Percentiles rank a stretch among this genome's conserved stretches.
Conservation (phyloP, 129 eudicot genomes). For the Centrapalus pauciflorus region DNA sequence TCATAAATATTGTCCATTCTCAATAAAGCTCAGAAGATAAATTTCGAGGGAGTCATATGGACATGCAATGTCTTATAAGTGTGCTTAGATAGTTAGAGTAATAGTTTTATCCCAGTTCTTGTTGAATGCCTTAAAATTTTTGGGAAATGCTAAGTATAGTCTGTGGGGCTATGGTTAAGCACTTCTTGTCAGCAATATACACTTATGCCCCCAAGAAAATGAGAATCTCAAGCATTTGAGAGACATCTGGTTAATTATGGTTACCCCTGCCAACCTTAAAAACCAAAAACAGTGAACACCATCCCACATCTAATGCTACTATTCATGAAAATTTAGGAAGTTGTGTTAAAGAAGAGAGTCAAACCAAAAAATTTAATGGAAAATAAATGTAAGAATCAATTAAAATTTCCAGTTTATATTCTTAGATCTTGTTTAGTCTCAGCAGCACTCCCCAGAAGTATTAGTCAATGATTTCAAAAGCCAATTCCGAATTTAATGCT, state of each 20-base stretch:
- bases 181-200: not conserved
- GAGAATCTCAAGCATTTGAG: no score
- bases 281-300: not conserved
- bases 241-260: no score
- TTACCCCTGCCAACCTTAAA: no score
- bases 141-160: not conserved
- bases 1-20: not conserved
- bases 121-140: not conserved
- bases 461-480: not conserved
- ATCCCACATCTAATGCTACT: no score
- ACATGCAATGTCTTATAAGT: not conserved
- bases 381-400: not conserved
- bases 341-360: no score
- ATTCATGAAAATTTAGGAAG: no score
- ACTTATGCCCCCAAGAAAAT: not conserved
- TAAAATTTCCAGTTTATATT: not conserved
- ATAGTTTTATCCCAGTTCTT: not conserved
- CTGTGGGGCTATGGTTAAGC: no score
- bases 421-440: not conserved
- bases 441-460: not conserved
- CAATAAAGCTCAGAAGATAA: not conserved
- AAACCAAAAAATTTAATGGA: not conserved
- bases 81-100: not conserved
- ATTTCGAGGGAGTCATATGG: not conserved
- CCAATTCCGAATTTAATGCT: no score